Conservation (phyloP, 352 stramenopile species). For the Phytophthora chlamydospora region DNA sequence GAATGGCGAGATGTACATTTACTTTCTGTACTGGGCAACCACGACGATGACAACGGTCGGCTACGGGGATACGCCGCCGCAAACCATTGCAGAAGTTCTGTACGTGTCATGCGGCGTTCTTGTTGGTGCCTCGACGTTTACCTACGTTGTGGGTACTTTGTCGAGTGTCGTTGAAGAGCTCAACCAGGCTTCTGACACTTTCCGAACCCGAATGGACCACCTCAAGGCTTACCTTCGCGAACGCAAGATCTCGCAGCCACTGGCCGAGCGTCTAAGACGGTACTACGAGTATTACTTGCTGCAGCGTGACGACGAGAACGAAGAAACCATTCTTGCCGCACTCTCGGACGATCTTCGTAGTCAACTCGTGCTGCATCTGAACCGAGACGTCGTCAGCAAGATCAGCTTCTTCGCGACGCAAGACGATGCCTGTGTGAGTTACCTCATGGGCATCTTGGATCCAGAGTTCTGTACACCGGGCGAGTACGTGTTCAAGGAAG, state of each 20-base stretch:
- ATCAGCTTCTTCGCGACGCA: constrained; percentile 83
- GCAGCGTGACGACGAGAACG: constrained; percentile 75
- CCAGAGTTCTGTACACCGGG: constrained; percentile 80
- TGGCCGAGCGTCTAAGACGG: constrained; percentile 57
- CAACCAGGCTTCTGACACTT: constrained; percentile 54
- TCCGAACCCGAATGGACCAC: constrained; percentile 69
- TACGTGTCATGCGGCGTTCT: constrained; percentile 64
- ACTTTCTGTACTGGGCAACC: constrained; percentile 77
- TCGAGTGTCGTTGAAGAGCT: constrained; percentile 78
- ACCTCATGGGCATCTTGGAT: constrained; percentile 83
- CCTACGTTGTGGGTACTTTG: constrained; percentile 82
- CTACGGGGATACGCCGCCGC: constrained; percentile 71
- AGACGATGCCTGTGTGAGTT: constrained; percentile 81
- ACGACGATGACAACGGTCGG: constrained; percentile 85
- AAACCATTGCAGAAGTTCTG: constrained; percentile 60
- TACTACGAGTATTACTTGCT: constrained; percentile 87
- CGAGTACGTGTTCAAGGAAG: constrained; percentile 87
- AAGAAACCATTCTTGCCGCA: constrained; percentile 69
- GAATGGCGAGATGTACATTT: constrained; percentile 67
- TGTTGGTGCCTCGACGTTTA: constrained; percentile 70
- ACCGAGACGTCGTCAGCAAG: constrained; percentile 84
- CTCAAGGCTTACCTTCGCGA: constrained; percentile 83
- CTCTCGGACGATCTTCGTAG: constrained; percentile 79
- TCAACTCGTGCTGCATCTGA: constrained; percentile 78
- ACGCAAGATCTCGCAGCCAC: constrained; percentile 56